Evolutionary conservation across 2,329 filamentous ascomycete genomes (phyloP).

Genomic region (Ophiostoma perfectum): DNA sequence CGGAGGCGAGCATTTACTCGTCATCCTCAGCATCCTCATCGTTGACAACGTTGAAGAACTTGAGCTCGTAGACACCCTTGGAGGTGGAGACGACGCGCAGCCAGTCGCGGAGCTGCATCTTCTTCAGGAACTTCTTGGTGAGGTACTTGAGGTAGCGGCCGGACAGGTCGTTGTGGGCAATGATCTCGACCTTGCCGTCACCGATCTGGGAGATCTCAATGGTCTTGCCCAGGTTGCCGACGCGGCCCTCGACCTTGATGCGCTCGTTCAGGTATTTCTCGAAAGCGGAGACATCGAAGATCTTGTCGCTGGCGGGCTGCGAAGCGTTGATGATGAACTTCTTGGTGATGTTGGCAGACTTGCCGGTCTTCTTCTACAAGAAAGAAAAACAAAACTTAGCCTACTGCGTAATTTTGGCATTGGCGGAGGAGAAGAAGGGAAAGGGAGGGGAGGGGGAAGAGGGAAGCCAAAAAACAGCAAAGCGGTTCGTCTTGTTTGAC

Average conservation of each 20-base stretch:
- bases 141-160: constrained; percentile 99
- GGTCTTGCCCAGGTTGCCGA: constrained; percentile 93
- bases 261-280: constrained; percentile 99
- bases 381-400: constrained; percentile 62
- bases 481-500: constrained; percentile 53
- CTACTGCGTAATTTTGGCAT: constrained; percentile 62
- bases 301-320: constrained; percentile 98
- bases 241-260: constrained; percentile 99
- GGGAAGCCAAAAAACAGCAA: constrained; percentile 69
- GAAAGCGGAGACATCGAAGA: constrained; percentile 98
- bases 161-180: constrained; percentile 95
- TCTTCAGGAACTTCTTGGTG: constrained; percentile 99
- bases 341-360: constrained; percentile 71
- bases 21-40: constrained; percentile 98
- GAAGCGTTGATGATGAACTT: constrained; percentile 99
- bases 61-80: constrained; percentile 98
- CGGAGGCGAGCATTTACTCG: constrained; percentile 57
- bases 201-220: constrained; percentile 85
- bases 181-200: constrained; percentile 97
- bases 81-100: constrained; percentile 96
- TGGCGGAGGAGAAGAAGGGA: constrained; percentile 30
- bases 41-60: constrained; percentile 99
- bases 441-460: constrained; percentile 37
- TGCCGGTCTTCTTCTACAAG: constrained; percentile 61
- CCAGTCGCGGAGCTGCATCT: constrained; percentile 99